Percentiles rank a stretch among this genome's conserved stretches.
Evolutionary conservation across 2,329 filamentous ascomycete species (phyloP).

Genomic region (Fusarium sp.): DNA sequence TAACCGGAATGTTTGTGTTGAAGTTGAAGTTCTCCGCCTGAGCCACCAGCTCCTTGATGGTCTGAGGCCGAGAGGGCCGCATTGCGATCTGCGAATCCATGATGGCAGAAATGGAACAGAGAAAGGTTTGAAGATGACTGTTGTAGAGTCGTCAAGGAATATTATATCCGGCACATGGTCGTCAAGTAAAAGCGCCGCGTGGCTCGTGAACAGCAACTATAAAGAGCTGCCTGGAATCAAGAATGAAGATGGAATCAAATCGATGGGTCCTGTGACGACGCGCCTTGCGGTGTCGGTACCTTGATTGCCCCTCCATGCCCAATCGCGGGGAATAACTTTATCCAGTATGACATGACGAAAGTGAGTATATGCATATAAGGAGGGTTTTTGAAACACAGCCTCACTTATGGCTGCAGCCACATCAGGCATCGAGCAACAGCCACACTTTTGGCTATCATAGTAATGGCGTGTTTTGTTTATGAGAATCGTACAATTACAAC

Average conservation of each 20-base stretch:
- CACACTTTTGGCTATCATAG: constrained; percentile 27
- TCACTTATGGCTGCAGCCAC: background rate
- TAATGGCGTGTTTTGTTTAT: constrained; percentile 41
- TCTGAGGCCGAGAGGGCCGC: constrained; percentile 68
- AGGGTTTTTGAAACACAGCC: background rate
- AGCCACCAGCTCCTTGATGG: constrained; percentile 79
- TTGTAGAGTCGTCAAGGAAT: constrained; percentile 22
- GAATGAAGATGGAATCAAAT: constrained; percentile 30
- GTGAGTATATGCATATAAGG: constrained; percentile 16
- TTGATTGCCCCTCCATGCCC: constrained; percentile 44
- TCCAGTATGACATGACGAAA: background rate
- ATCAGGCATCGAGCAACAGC: background rate
- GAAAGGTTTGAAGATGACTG: constrained; percentile 11
- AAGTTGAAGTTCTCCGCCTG: constrained; percentile 86
- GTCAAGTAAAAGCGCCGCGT: constrained; percentile 21
- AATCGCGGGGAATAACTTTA: constrained; percentile 39
- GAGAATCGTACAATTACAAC: constrained; percentile 42
- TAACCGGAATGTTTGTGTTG: constrained; percentile 79
- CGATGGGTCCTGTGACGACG: constrained; percentile 40
- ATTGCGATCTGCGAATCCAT: constrained; percentile 50
- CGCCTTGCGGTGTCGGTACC: constrained; percentile 27
- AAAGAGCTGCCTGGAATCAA: constrained; percentile 30
- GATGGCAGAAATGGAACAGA: background rate
- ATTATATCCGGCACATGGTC: constrained; percentile 35
- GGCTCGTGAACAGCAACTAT: constrained; percentile 22